Conservation (phyloP, 805 yeast genomes). For the Myxozyma lipomycoides region DNA sequence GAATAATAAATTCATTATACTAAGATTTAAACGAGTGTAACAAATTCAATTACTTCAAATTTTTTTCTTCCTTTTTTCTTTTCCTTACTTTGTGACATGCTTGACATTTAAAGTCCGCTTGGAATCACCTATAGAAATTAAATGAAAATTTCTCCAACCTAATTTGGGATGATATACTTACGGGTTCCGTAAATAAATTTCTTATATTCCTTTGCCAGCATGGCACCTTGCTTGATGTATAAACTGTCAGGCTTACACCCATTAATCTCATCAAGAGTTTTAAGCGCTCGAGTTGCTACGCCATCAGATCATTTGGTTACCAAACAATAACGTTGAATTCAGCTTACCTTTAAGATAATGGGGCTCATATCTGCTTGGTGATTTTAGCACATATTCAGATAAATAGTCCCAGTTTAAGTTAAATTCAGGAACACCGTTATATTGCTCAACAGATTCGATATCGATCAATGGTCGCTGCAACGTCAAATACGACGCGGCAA, state of each 20-base stretch:
- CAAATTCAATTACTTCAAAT: no score
- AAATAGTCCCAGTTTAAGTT: constrained; percentile 23
- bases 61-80: no score
- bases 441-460: constrained; percentile 1
- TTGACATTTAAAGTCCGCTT: not conserved
- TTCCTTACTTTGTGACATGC: no score
- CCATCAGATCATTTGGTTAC: not conserved
- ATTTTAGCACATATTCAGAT: constrained; percentile 14
- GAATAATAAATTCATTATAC: no score
- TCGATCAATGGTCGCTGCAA: constrained; percentile 11
- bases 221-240: constrained; percentile 10
- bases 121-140: not conserved
- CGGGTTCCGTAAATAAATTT: constrained; percentile 1
- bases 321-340: not conserved
- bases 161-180: no score
- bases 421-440: constrained; percentile 12
- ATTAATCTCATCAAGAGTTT: constrained; percentile 8
- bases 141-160: no score
- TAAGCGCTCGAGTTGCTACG: constrained; percentile 18
- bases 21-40: not conserved
- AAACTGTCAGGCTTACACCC: constrained; percentile 1
- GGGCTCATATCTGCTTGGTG: constrained; percentile 15
- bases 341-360: constrained; percentile 27
- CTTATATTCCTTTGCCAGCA: constrained; percentile 11
- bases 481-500: constrained; percentile 18